phyloP scores from a whole-genome alignment of 2,329 filamentous ascomycete species.

The Cladosporium halotolerans region DNA sequence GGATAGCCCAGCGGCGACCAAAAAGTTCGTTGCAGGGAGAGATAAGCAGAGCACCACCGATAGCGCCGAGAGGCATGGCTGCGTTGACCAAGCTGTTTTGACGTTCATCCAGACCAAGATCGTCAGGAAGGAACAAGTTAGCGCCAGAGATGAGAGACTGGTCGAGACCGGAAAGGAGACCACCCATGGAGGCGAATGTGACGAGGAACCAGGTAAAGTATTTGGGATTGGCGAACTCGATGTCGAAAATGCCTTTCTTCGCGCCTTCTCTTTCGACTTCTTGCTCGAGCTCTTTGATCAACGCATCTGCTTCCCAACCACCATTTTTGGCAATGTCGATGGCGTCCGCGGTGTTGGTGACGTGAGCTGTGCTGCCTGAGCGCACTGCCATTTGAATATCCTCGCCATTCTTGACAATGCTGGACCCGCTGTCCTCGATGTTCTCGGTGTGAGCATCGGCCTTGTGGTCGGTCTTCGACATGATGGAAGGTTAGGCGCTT shows the following conservation, averaged over 20 bases:
- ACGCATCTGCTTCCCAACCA: conserved; percentile 40
- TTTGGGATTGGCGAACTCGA: conserved; percentile 56
- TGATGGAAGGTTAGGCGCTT: conserved; percentile 9
- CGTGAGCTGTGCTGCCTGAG: conserved; percentile 23
- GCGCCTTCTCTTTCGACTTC: conserved; percentile 31
- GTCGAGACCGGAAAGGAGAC: conserved; percentile 64
- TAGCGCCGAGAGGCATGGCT: conserved; percentile 65
- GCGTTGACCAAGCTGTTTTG: conserved; percentile 63
- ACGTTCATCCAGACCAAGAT: conserved; percentile 47
- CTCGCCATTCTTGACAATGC: conserved; percentile 13
- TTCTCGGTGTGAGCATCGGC: conserved; percentile 13
- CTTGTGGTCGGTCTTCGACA: conserved; percentile 18
- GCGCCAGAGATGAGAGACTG: conserved; percentile 68
- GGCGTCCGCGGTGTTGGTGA: conserved; percentile 25
- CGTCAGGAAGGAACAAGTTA: conserved; percentile 58
- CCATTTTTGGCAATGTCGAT: conserved; percentile 27
- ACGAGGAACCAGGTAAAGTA: conserved; percentile 64
- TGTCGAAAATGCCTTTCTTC: conserved; percentile 43
- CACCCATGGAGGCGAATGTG: conserved; percentile 68
- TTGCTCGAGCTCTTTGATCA: conserved; percentile 38
- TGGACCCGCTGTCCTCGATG: conserved; percentile 19
- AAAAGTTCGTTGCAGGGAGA: conserved; percentile 62
- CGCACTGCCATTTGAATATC: conserved; percentile 25
- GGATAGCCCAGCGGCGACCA: conserved; percentile 62
- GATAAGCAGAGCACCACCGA: conserved; percentile 62